Conservation (phyloP, 1,284 basidiomycete species). For the Erythrobasidium hasegawianum region DNA sequence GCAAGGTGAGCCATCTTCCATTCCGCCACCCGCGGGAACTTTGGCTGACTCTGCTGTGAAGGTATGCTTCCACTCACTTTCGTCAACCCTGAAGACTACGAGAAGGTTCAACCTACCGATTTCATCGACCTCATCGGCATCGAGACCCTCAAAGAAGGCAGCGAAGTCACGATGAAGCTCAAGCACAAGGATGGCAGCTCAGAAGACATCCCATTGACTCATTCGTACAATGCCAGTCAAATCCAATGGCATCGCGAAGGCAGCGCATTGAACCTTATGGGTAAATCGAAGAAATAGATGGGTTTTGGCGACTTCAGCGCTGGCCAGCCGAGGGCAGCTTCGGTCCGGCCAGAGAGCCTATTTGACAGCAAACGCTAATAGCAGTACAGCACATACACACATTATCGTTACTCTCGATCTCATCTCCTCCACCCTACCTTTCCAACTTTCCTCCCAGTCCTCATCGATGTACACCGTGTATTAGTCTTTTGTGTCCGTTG, state of each 20-base stretch:
- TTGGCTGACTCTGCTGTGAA: too few relatives aligned
- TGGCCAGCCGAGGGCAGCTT: too few relatives aligned
- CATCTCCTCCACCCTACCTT: too few relatives aligned
- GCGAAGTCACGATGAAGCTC: slow-evolving; percentile 72
- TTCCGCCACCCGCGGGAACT: too few relatives aligned
- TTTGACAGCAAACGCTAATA: too few relatives aligned
- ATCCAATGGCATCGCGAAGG: slow-evolving; percentile 37
- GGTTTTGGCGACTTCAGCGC: too few relatives aligned
- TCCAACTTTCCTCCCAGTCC: too few relatives aligned
- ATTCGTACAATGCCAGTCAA: slow-evolving; percentile 44
- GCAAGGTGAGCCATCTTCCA: slow-evolving; percentile 53
- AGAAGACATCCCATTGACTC: slow-evolving; percentile 42
- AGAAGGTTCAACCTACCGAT: slow-evolving; percentile 77
- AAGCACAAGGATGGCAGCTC: slow-evolving; percentile 74
- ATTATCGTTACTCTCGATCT: too few relatives aligned
- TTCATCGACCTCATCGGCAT: slow-evolving; percentile 79
- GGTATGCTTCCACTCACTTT: slow-evolving; percentile 88
- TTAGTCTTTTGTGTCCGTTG: too few relatives aligned
- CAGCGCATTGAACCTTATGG: slow-evolving; percentile 18
- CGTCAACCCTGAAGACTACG: slow-evolving; percentile 76
- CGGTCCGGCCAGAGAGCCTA: too few relatives aligned
- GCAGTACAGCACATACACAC: too few relatives aligned
- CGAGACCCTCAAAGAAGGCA: slow-evolving; percentile 76
- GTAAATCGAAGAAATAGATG: slow-evolving; percentile 14
- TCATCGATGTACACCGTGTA: too few relatives aligned